Conservation (phyloP, 805 yeast species). For the Lipomyces kockii region DNA sequence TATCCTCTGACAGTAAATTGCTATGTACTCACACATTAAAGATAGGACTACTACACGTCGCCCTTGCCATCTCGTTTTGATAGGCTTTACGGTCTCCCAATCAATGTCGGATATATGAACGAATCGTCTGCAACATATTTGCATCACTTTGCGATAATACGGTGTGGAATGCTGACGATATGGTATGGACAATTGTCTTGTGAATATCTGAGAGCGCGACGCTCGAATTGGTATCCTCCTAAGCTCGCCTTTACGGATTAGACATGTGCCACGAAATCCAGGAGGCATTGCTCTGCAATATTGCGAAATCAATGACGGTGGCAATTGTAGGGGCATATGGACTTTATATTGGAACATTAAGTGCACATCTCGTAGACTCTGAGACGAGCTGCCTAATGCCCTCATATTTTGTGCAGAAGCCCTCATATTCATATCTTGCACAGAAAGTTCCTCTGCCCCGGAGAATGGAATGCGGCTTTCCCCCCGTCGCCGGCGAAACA, state of each 20-base stretch:
- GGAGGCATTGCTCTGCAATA: background rate
- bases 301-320: background rate
- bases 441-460: background rate
- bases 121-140: background rate
- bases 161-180: background rate
- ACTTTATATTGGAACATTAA: background rate
- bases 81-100: slow-evolving; percentile 77
- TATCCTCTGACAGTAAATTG: background rate
- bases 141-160: background rate
- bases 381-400: background rate
- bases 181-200: background rate
- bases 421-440: too few species aligned
- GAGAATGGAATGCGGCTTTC: background rate
- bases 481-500: background rate
- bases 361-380: background rate
- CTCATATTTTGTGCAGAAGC: background rate
- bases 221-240: background rate
- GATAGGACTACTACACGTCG: slow-evolving; percentile 16
- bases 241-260: background rate
- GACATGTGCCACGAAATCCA: background rate
- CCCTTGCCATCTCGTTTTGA: slow-evolving; percentile 35
- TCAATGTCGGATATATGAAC: slow-evolving; percentile 67
- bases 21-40: slow-evolving; percentile 20
- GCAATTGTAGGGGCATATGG: background rate
- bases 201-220: background rate